Evolutionary conservation across 2,329 filamentous ascomycete species (phyloP).

Genomic region (Verticillium tricorpus): DNA sequence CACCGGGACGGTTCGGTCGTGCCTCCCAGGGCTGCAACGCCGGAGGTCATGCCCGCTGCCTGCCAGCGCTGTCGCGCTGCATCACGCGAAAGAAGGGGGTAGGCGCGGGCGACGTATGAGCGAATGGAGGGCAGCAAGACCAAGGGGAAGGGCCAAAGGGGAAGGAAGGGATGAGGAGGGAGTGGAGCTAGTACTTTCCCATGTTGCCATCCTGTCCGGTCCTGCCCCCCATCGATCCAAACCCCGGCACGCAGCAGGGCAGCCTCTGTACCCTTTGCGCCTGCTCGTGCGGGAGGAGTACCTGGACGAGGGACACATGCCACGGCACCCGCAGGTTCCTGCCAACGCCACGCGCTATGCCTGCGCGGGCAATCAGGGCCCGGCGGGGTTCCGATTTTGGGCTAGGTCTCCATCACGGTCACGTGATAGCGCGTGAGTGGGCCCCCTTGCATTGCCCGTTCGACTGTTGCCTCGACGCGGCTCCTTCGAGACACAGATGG

Average conservation of each 20-base stretch:
- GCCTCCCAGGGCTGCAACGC: neutral
- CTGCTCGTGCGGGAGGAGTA: neutral
- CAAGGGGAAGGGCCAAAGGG: neutral
- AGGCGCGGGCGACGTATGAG: neutral
- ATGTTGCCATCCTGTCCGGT: neutral
- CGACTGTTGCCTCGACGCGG: constrained; percentile 1
- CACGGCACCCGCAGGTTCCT: neutral
- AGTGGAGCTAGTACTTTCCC: neutral
- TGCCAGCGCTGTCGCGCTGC: neutral
- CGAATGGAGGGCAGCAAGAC: neutral
- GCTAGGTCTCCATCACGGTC: neutral
- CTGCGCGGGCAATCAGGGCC: neutral
- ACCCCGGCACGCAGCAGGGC: neutral
- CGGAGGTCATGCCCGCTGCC: neutral
- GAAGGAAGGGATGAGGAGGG: neutral
- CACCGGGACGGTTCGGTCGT: neutral
- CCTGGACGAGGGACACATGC: neutral
- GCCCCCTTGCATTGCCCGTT: neutral
- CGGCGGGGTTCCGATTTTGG: neutral
- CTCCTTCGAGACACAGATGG: neutral
- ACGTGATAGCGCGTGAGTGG: neutral
- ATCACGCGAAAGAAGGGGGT: neutral
- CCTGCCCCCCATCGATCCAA: neutral
- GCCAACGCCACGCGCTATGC: constrained; percentile 1
- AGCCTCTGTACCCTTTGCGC: neutral